Percentiles rank a stretch among this genome's conserved stretches.
These are phyloP conservation scores for Amphirosellinia nigrospora DNA, from an alignment of 495 filamentous ascomycete species.

Conservation along the genomic window DNA sequence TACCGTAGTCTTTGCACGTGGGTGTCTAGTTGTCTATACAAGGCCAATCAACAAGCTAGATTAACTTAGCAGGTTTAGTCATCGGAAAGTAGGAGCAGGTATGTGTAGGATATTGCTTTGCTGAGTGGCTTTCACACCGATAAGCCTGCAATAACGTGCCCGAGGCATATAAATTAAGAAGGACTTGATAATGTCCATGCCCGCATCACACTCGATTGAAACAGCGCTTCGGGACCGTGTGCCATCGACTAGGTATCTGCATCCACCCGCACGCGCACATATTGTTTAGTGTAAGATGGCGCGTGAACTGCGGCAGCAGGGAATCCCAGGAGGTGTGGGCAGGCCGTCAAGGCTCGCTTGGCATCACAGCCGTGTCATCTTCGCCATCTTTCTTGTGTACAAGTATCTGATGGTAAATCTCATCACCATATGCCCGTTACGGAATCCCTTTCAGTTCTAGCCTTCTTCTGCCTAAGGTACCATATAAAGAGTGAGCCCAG, in stretches of 20 bases:
- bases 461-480: not conserved
- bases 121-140: not conserved
- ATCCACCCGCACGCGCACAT: constrained; percentile 25
- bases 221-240: constrained; percentile 16
- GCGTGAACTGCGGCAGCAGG: constrained; percentile 26
- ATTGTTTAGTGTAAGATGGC: constrained; percentile 20
- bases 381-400: constrained; percentile 3
- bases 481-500: not conserved
- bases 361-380: constrained; percentile 26
- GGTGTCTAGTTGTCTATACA: not conserved
- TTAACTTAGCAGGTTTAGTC: not conserved
- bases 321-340: constrained; percentile 14
- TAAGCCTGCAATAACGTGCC: not conserved
- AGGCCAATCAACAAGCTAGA: not conserved
- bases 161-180: not conserved
- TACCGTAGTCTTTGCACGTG: not conserved
- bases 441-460: not conserved
- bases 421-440: not conserved
- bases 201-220: not conserved
- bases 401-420: constrained; percentile 14
- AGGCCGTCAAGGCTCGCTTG: constrained; percentile 20
- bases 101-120: not conserved
- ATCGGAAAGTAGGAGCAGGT: not conserved
- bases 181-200: not conserved
- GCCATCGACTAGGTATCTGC: constrained; percentile 7